Evolutionary conservation across 768 basidiomycete species (phyloP), one percentile per base, ranked within the genome.

Genomic region (Russula griseocarnosa): DNA sequence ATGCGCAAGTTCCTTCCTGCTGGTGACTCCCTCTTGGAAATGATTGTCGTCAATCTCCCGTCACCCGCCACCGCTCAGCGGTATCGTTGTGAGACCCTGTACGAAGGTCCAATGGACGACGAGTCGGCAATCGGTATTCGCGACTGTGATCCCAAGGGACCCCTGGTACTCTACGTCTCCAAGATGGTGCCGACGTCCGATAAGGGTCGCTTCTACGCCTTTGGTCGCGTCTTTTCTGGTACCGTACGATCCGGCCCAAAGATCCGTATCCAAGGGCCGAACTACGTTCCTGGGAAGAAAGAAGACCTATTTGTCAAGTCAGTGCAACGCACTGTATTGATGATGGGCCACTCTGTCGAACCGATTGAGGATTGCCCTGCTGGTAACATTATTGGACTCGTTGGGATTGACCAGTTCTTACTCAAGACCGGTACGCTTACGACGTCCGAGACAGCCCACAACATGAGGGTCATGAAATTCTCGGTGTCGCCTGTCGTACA

Each of bases 131-230:
- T 98, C 70, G 92, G 86, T 80, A 95, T 99, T 81, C 88, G 97
- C 58, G 95, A 98, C 76, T 99, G 97, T 75, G 92, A 98, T 79
- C 90, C 97, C 75, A 88, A 87, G 51, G 97, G 87, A 58, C 97
- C 97, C 68, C 89, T 99, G 67, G 94, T 98, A 74, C 85, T 96
- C 68, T 99, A 99, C 79, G 83, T 99, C 79, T 98, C 97, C 70
- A 98, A 98, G 87, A 98, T 99, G 97, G 97, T 98, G 72, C 97
- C 97, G 67, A 98, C 97, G 47, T 97, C 97, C 70, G 97, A 99
- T 78, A 98, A 98, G 81, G 97, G 97, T 73, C 94, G 97, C 66
- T 99, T 98, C 90, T 98, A 98, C 78, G 97, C 97, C 66, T 99
- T 99, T 77, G 97, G 97, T 78, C 97, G 97, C 84, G 88, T 99